Percentiles rank a stretch among this genome's conserved stretches.
Conservation (phyloP, 345 rosid species). For the Reutealis trisperma region DNA sequence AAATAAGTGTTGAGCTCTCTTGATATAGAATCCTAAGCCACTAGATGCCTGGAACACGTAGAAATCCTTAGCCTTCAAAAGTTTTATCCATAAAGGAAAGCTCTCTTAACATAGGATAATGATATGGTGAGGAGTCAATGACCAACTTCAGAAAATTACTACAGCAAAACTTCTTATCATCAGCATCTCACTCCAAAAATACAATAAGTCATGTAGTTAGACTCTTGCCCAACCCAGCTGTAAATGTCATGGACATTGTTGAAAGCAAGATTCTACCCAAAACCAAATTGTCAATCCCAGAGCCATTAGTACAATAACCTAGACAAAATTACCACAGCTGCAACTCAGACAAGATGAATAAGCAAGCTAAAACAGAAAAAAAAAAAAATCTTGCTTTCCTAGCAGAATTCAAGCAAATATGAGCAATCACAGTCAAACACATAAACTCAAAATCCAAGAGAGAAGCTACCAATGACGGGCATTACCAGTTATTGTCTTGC, state of each 20-base stretch:
- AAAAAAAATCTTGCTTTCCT: neutral
- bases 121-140: too few relatives aligned
- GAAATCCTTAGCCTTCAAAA: too few relatives aligned
- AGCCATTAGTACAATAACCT: neutral
- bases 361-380: neutral
- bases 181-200: neutral
- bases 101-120: too few relatives aligned
- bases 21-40: too few relatives aligned
- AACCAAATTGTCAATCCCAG: neutral
- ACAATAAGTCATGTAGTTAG: neutral
- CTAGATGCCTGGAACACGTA: too few relatives aligned
- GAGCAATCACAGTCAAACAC: neutral
- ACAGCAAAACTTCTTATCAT: neutral
- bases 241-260: neutral
- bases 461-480: conserved; percentile 7
- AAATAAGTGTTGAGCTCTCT: too few relatives aligned
- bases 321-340: neutral
- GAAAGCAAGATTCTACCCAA: neutral
- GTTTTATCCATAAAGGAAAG: too few relatives aligned
- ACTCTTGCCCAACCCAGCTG: neutral
- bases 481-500: conserved; percentile 97
- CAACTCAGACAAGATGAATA: neutral
- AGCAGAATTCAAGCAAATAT: neutral
- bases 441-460: neutral
- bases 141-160: neutral